These are phyloP conservation scores for Quercus phellos DNA, from an alignment of 331 rosid species.

Conservation along the genomic window DNA sequence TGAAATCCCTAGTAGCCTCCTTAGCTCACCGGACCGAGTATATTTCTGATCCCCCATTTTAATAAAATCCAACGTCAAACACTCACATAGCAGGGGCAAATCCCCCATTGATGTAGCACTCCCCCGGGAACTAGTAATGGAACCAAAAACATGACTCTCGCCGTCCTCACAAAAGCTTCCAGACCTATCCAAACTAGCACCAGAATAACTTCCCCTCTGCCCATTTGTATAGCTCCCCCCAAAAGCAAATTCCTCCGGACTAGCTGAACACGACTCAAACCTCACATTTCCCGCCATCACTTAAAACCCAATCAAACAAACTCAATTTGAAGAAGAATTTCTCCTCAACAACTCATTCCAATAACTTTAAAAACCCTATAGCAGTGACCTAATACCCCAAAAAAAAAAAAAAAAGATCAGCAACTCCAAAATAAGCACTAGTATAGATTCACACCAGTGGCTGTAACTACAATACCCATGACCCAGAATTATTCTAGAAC, in stretches of 20 bases:
- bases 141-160: slow-evolving; percentile 43
- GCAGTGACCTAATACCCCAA: background rate
- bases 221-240: slow-evolving; percentile 47
- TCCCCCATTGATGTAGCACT: slow-evolving; percentile 42
- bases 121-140: slow-evolving; percentile 49
- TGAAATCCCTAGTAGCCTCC: slow-evolving; percentile 54
- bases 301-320: slow-evolving; percentile 35
- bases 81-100: slow-evolving; percentile 46
- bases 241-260: slow-evolving; percentile 46
- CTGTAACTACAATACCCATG: slow-evolving; percentile 34
- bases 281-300: slow-evolving; percentile 68
- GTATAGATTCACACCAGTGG: slow-evolving; percentile 8
- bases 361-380: slow-evolving; percentile 19
- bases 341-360: slow-evolving; percentile 27
- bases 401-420: background rate
- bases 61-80: slow-evolving; percentile 54
- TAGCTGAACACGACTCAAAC: slow-evolving; percentile 53
- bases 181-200: slow-evolving; percentile 53
- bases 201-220: slow-evolving; percentile 43
- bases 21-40: slow-evolving; percentile 49
- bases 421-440: slow-evolving; percentile 29
- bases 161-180: slow-evolving; percentile 54
- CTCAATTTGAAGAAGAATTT: slow-evolving; percentile 11
- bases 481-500: slow-evolving; percentile 23
- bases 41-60: slow-evolving; percentile 46